These are phyloP conservation scores for Argentina anserina DNA, from an alignment of 306 rosid species.

Conservation along the genomic window DNA sequence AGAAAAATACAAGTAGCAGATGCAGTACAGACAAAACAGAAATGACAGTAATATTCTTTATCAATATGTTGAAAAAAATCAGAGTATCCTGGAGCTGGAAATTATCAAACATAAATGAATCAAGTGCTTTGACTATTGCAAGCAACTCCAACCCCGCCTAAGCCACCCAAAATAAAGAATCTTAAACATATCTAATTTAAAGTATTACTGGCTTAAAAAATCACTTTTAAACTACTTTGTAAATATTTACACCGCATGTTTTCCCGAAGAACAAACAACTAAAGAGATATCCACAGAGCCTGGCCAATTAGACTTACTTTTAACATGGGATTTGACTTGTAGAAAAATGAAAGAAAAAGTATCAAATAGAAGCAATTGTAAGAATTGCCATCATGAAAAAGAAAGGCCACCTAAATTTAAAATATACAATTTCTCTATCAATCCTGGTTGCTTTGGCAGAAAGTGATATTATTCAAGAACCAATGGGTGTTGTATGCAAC, in stretches of 20 bases:
- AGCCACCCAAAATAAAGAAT: background rate
- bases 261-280: background rate
- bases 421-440: background rate
- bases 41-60: background rate
- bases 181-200: background rate
- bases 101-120: background rate
- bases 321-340: background rate
- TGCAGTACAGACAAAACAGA: background rate
- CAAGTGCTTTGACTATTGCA: background rate
- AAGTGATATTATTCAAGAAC: slow-evolving; percentile 19
- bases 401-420: background rate
- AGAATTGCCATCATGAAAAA: background rate
- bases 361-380: background rate
- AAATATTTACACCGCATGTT: background rate
- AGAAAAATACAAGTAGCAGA: background rate
- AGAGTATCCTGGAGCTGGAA: background rate
- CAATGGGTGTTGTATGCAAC: slow-evolving; percentile 7
- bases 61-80: background rate
- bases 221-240: background rate
- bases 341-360: background rate
- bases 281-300: background rate
- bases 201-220: slow-evolving; percentile 5
- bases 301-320: background rate
- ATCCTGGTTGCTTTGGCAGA: slow-evolving; percentile 1
- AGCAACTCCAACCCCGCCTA: background rate